Evolutionary conservation across 306 rosid genomes (phyloP).

Genomic region (Vigna reflexopilosa): DNA sequence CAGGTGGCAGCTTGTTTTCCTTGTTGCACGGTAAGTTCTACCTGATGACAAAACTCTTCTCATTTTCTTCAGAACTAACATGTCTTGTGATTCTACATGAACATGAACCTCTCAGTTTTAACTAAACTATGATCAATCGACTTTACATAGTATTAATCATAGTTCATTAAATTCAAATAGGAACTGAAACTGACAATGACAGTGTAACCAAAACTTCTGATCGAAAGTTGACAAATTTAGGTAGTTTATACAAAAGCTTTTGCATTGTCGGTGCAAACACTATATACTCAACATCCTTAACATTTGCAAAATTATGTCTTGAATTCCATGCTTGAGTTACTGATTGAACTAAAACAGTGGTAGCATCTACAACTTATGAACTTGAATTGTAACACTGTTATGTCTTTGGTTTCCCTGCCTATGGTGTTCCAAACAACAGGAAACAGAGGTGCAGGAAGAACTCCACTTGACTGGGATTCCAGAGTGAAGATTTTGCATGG

Average conservation of each 20-base stretch:
- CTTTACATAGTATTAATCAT: slow-evolving; percentile 3
- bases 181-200: slow-evolving; percentile 12
- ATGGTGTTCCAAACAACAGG: slow-evolving; percentile 51
- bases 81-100: not conserved
- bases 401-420: slow-evolving; percentile 14
- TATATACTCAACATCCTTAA: not conserved
- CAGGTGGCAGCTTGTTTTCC: slow-evolving; percentile 73
- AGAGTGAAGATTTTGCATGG: slow-evolving; percentile 69
- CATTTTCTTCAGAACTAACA: slow-evolving; percentile 8
- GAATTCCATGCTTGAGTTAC: not conserved
- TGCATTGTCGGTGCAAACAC: not conserved
- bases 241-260: not conserved
- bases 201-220: not conserved
- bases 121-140: not conserved
- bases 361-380: not conserved
- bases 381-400: not conserved
- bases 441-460: slow-evolving; percentile 62
- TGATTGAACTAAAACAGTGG: not conserved
- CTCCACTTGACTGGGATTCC: slow-evolving; percentile 75
- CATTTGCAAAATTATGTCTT: not conserved
- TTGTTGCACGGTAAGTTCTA: slow-evolving; percentile 72
- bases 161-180: not conserved
- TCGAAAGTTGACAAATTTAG: not conserved
- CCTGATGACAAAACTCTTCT: not conserved
- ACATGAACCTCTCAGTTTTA: not conserved